Conservation (phyloP, 495 filamentous ascomycete genomes). For the Neurospora pannonica region DNA sequence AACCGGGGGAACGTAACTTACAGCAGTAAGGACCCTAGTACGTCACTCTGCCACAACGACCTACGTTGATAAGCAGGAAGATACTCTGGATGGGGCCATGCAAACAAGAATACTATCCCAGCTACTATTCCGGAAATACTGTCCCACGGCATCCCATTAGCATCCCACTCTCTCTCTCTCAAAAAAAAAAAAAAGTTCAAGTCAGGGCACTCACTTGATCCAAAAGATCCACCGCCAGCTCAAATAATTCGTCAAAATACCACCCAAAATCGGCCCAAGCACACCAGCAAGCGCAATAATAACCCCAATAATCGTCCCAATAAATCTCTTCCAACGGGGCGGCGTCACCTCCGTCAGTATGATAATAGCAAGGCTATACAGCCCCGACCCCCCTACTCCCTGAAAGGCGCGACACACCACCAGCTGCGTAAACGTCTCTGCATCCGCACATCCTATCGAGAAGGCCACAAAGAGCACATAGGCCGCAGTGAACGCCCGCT, state of each 20-base stretch:
- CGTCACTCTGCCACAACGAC: slow-evolving; percentile 43
- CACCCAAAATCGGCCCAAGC: slow-evolving; percentile 55
- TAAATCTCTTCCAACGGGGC: slow-evolving; percentile 19
- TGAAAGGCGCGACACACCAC: slow-evolving; percentile 35
- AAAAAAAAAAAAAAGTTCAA: background rate
- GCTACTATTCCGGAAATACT: slow-evolving; percentile 39
- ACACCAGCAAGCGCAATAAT: slow-evolving; percentile 25
- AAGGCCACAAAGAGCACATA: slow-evolving; percentile 45
- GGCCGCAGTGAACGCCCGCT: slow-evolving; percentile 35
- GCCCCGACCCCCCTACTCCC: slow-evolving; percentile 33
- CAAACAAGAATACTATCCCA: slow-evolving; percentile 35
- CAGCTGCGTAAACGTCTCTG: slow-evolving; percentile 35
- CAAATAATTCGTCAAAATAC: slow-evolving; percentile 48
- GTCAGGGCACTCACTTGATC: slow-evolving; percentile 43
- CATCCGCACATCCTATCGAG: slow-evolving; percentile 44
- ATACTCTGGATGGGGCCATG: slow-evolving; percentile 32
- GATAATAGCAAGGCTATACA: slow-evolving; percentile 43
- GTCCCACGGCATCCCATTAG: slow-evolving; percentile 15
- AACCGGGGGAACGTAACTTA: slow-evolving; percentile 1
- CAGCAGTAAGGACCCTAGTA: slow-evolving; percentile 45
- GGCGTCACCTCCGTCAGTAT: slow-evolving; percentile 44
- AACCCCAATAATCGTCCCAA: slow-evolving; percentile 23
- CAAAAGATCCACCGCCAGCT: slow-evolving; percentile 64
- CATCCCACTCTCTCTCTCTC: slow-evolving; percentile 1
- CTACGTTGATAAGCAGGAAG: slow-evolving; percentile 20